Evolutionary conservation across 2,329 filamentous ascomycete species (phyloP).

Genomic region (Colletotrichum trifolii): DNA sequence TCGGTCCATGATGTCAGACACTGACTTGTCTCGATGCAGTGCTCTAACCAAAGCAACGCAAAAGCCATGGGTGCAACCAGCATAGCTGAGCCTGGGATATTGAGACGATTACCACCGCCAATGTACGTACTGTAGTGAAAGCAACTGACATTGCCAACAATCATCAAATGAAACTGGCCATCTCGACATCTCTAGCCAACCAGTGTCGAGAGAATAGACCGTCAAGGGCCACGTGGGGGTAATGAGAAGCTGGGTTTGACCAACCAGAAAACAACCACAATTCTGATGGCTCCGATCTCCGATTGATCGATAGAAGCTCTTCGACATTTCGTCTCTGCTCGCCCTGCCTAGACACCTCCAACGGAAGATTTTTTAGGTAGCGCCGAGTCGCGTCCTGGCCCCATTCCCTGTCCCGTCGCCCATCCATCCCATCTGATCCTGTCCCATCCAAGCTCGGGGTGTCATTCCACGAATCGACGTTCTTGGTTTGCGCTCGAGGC

Average conservation of each 20-base stretch:
- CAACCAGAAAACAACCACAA: not conserved
- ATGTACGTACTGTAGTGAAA: not conserved
- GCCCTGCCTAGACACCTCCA: conserved; percentile 12
- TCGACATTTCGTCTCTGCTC: conserved; percentile 3
- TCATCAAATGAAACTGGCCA: no score
- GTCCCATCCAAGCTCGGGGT: conserved; percentile 11
- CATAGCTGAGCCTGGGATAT: not conserved
- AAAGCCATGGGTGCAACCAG: no score
- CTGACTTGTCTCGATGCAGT: not conserved
- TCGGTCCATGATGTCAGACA: conserved; percentile 35
- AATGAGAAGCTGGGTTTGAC: conserved; percentile 1
- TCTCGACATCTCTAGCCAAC: no score
- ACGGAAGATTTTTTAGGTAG: conserved; percentile 27
- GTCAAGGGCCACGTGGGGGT: conserved; percentile 31
- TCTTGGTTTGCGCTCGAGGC: conserved; percentile 22
- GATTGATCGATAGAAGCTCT: not conserved
- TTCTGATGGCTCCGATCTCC: conserved; percentile 6
- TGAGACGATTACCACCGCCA: not conserved
- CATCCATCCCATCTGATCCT: no score
- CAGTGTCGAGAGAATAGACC: conserved; percentile 2
- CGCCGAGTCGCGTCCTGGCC: conserved; percentile 11
- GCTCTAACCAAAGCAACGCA: no score
- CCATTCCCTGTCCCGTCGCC: conserved; percentile 14
- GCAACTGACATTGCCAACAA: conserved; percentile 10
- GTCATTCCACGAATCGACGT: conserved; percentile 35